phyloP scores from a whole-genome alignment of 192 early-diverging fungal genomes.

The Podila minutissima region DNA sequence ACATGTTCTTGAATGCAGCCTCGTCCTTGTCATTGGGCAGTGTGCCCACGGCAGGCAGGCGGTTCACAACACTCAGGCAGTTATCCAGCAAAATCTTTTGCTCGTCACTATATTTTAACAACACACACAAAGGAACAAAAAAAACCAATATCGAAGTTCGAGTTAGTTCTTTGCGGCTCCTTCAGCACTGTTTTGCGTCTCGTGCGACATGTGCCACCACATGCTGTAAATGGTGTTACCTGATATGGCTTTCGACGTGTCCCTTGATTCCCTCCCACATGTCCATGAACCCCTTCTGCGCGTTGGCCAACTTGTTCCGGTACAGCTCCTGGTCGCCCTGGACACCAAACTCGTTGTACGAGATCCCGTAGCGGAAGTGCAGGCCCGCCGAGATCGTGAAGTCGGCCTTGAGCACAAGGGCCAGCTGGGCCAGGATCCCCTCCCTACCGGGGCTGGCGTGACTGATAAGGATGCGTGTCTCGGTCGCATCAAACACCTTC shows the following conservation, averaged over 20 bases:
- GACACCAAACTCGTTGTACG: conserved; percentile 69
- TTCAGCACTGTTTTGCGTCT: background rate
- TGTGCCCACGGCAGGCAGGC: conserved; percentile 51
- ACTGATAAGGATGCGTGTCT: conserved; percentile 65
- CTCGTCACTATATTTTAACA: conserved; percentile 46
- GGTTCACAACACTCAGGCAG: conserved; percentile 62
- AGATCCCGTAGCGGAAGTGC: conserved; percentile 70
- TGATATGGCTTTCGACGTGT: conserved; percentile 61
- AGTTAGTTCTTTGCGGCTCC: background rate
- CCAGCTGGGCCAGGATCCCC: conserved; percentile 65
- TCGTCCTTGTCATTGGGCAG: conserved; percentile 59
- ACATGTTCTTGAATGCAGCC: conserved; percentile 67
- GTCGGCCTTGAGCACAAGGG: conserved; percentile 62
- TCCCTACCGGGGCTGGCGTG: conserved; percentile 70
- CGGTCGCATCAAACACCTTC: conserved; percentile 61
- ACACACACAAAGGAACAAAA: too few species aligned
- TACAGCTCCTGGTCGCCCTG: conserved; percentile 64
- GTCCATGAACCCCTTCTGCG: conserved; percentile 61
- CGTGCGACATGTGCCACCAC: too few species aligned
- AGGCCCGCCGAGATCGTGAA: conserved; percentile 71
- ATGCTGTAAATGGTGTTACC: conserved; percentile 37
- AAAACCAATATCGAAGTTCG: too few species aligned
- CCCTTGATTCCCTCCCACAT: conserved; percentile 65
- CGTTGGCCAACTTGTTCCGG: conserved; percentile 57
- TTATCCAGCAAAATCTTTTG: conserved; percentile 62